Base-by-base conservation (phyloP, 768 basidiomycete genomes). In the Termitomyces sp. region DNA sequence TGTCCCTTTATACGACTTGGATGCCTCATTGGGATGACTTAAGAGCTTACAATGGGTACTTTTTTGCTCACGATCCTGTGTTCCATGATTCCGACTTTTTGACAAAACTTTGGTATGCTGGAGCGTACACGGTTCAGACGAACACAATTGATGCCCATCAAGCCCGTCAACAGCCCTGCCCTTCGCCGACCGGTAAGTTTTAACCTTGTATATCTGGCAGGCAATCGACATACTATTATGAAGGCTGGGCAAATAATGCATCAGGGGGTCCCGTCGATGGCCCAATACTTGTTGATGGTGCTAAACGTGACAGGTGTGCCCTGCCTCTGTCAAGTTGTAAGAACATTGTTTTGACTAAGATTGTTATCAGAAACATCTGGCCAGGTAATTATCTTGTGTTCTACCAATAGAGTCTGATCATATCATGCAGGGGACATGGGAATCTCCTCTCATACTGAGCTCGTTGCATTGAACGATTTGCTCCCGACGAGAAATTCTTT, bases 101-200 rank as follows among this genome's bases (percentile, higher is more conserved):
- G 60, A 81, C 78, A 18, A 82, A 78, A 63, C 62, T 81, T 27
- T 83, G 81, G 81, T 83, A 82, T 62, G 78, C 80, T 15, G 81
- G 81, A 8, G 81, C 81, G 27, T 83, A 82, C 58, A 83, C 81
- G 0, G 77, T 81, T 41, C 80, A 82, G 64, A 81, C 77, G 6
- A 78, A 79, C 59, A 79, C 76, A 0, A 75, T 81, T 36, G 73
- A 75, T 58, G 63, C 65, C 0, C 67, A 73, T 49, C 65, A 75
- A 58, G 74, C 74, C 18, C 66, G 73, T 20, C 70, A 71, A 54
- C 67, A 68, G 37, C 73, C 70, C 13, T 73, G 74, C 55, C 69
- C 71, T 20, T 41, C 47, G 18, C 62, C 63, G 18, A 34, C 33
- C 18, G 68, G 68, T 69, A 54, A 18, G 60, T 13, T 50, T 13